Evolutionary conservation across 768 basidiomycete species (phyloP), one percentile per base, ranked within the genome.

Genomic region (Mycena kentingensis): DNA sequence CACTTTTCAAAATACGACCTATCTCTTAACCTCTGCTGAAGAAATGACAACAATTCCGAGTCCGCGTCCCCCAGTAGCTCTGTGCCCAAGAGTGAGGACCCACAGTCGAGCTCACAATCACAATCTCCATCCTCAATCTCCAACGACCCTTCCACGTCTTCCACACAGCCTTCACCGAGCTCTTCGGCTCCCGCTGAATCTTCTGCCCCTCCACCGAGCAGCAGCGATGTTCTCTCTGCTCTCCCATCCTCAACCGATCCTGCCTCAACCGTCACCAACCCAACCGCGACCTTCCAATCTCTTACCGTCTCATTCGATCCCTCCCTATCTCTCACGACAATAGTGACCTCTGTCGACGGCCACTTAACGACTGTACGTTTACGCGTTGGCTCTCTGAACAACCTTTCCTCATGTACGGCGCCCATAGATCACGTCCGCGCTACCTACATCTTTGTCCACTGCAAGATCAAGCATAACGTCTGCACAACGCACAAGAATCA

Each of bases 401-500:
- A 12, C 32, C 25, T 39, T 21, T 8, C 29, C 21, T 47, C 29
- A 31, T 37, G 24, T 28, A 38, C 36, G 27, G 21, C 34, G 31
- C n/a, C 22, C 19, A 22, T 5, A 64, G 65, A 32, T 61, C 34
- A 62, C 61, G 3, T 68, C 68, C 13, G 54, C 59, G 25, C 46
- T 67, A 21, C 72, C 70, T 3, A 71, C 70, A 3, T 64, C 67
- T 8, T 67, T 72, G 16, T 61, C 66, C 11, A 56, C 65, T 10
- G 51, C 67, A 5, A 29, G 46, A 11, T 51, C 64, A 3, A 43
- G 54, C 7, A 35, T 42, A 16, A 42, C 54, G 8, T 45, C 47
- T 31, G 49, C 55, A 8, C 37, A 63, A 4, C 75, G 74, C 18
- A 75, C 71, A 1, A 70, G 71, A 32, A 65, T 75, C 34, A 77